phyloP scores from a whole-genome alignment of 805 yeast genomes.

The Yarrowia osloensis region DNA sequence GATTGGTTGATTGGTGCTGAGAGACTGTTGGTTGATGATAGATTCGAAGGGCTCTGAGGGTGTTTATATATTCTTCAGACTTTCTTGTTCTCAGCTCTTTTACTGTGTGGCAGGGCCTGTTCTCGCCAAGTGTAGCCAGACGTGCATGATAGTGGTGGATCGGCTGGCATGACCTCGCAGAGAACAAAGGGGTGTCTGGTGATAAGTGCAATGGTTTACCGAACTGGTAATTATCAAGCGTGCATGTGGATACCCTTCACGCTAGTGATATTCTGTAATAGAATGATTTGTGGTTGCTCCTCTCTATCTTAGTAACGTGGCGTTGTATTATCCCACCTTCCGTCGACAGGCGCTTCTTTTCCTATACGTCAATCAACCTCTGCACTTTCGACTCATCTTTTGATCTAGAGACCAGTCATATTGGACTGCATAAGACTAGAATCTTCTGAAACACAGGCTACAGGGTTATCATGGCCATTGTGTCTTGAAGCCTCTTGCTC shows the following conservation, averaged over 20 bases:
- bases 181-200: not conserved
- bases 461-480: not conserved
- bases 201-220: not conserved
- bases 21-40: conserved; percentile 1
- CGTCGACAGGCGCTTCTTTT: too few species aligned
- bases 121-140: not conserved
- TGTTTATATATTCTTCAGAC: not conserved
- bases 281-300: not conserved
- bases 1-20: not conserved
- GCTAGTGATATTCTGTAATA: not conserved
- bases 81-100: not conserved
- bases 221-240: not conserved
- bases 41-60: not conserved
- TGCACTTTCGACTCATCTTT: not conserved
- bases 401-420: too few species aligned
- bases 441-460: not conserved
- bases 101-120: not conserved
- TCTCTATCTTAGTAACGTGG: too few species aligned
- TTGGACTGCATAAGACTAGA: not conserved
- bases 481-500: not conserved
- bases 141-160: not conserved
- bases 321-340: too few species aligned
- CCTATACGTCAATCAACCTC: too few species aligned
- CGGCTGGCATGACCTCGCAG: not conserved
- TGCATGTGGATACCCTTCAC: not conserved